Base-by-base conservation (phyloP, 2,329 filamentous ascomycete species). In the Teratosphaeria destructans region DNA sequence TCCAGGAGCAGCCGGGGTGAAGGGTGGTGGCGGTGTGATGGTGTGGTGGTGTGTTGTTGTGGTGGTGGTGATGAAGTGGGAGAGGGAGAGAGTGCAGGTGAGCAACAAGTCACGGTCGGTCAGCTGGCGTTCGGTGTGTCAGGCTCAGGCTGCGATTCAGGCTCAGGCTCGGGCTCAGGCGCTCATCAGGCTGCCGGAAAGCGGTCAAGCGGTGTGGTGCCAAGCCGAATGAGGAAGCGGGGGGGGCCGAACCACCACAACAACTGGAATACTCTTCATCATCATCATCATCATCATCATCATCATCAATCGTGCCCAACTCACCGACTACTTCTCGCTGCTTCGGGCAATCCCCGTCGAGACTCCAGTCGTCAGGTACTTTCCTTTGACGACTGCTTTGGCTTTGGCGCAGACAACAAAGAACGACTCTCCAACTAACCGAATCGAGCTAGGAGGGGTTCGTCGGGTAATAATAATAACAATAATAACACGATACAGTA, bases 151-250 rank as follows among this genome's bases (percentile, higher is more conserved):
- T 23, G 23, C 23, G 23, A 23, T 23, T 23, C 23, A 23, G 23
- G 23, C 23, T 23, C 23, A 23, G 23, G 23, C 23, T 23, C 23
- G 23, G 1, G 23, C 23, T 23, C 23, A 32, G 29, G 29, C 29
- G 53, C 12, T 43, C 37, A n/a, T n/a, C n/a, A 43, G 37, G 37
- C 37, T 43, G 10, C 8, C 37, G 37, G 37, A 14, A 16, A n/a
- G 37, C 35, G 35, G 23, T 23, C 23, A 39, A 16, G 35, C 37
- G 53, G 53, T 34, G 53, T 19, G 43, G 56, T 57, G 57, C 57
- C 57, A 58, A 58, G 57, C 47, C 26, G 29, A 57, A 57, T 39
- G 54, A 19, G 54, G 29, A 58, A 54, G 57, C 57, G 57, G 57
- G 57, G 47, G 5, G 29, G 23, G 23, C 23, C 23, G 23, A 23